Base-by-base conservation (phyloP, 371 early-diverging fungal species). In the Mortierella sp. region DNA sequence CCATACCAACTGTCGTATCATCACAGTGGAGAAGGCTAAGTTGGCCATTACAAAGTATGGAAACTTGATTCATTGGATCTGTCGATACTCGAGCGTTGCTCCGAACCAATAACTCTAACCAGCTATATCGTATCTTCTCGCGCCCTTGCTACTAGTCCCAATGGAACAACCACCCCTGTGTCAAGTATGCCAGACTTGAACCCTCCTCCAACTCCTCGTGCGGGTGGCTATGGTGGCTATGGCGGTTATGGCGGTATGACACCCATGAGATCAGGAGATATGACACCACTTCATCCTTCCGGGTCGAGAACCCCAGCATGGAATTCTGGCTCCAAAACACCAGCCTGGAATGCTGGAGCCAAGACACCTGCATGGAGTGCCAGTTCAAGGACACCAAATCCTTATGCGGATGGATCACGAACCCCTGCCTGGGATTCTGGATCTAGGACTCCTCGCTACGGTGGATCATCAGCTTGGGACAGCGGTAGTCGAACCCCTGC, bases 1-100 rank as follows among this genome's bases (percentile, higher is more conserved):
- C 27, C 97, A 96, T 79, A 95, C 98, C 19, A 96, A 93, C 69
- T 87, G 88, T 34, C 89, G 90, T 40, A 84, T 91, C 31, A 85
- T 98, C 48, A 88, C 80, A 29, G 88, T 98, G 17, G 90, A 92
- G 45, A 89, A 89, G 62, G 85, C 88, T 54, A 91, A 90, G 62
- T 79, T 95, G 28, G 82, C 85, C 17, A 83, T 93, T 29, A 48
- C 72, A 27, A 71, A 79, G 79, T 79, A 74, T 27, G 81, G 47
- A 49, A 7, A 7, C 34, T 34, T 34, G 45, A 7, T 6, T 10
- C 24, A 16, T n/a, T 25, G 50, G 19, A 1, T n/a, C 7, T 34
- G 34, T 7, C 34, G 34, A 4, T 34, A 34, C 10, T 34, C 34
- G 10, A 10, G 34, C 34, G 10, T 34, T 10, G 10, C 34, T 34